A percentile compares a stretch with the other conserved stretches of the same genome.
These are phyloP conservation scores for Themeda triandra DNA, from an alignment of 176 grass and related monocot species.

Conservation along the genomic window DNA sequence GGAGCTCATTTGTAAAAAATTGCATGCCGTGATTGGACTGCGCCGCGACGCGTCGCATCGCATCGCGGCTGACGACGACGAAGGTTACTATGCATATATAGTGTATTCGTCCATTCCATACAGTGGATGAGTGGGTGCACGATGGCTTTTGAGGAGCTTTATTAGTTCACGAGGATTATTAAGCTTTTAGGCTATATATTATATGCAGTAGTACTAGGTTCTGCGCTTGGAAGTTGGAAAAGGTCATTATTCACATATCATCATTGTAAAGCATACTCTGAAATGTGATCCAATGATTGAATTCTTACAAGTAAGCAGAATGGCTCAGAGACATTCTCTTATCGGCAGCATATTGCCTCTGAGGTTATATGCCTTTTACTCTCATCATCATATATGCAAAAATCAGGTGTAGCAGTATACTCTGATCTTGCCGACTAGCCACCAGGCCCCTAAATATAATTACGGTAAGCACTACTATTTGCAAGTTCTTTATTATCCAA, in stretches of 20 bases:
- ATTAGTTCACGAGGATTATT: background rate
- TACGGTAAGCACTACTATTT: background rate
- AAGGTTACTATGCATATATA: too few relatives aligned
- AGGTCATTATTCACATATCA: background rate
- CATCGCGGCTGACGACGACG: too few relatives aligned
- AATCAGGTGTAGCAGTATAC: background rate
- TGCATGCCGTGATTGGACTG: too few relatives aligned
- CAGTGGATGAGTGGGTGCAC: background rate
- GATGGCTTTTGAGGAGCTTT: background rate
- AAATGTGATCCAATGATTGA: background rate
- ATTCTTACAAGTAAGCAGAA: too few relatives aligned
- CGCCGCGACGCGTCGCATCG: too few relatives aligned
- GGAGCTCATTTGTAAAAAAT: too few relatives aligned
- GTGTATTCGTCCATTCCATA: background rate
- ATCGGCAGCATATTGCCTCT: background rate
- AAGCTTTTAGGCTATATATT: background rate
- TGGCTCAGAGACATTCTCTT: too few relatives aligned
- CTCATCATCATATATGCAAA: background rate
- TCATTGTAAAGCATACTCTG: background rate
- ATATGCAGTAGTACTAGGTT: background rate
- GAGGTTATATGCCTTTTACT: background rate
- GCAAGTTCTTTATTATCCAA: background rate
- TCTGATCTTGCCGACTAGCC: background rate
- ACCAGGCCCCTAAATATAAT: background rate
- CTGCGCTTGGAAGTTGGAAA: background rate